phyloP scores from a whole-genome alignment of 371 early-diverging fungal genomes.

The Coemansia linderi region DNA sequence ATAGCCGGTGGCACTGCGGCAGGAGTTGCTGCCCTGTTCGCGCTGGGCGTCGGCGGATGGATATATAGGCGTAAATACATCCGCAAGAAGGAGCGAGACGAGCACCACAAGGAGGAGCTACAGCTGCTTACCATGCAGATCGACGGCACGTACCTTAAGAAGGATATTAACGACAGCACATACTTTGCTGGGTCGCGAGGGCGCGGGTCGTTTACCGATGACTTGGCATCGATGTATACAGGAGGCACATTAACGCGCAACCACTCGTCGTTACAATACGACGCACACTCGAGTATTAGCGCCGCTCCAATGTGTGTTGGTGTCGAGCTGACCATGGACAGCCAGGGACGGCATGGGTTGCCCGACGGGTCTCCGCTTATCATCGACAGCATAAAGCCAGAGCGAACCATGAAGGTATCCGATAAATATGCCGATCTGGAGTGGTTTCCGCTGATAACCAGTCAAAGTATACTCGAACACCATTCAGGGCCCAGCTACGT shows the following conservation, averaged over 20 bases:
- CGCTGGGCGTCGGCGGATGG: slow-evolving; percentile 23
- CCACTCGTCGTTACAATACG: slow-evolving; percentile 16
- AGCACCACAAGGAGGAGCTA: slow-evolving; percentile 46
- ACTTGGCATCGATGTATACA: slow-evolving; percentile 41
- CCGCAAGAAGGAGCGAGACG: slow-evolving; percentile 37
- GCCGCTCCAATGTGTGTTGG: slow-evolving; percentile 12
- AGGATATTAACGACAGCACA: slow-evolving; percentile 16
- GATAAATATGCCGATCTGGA: slow-evolving; percentile 47
- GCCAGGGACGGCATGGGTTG: slow-evolving; percentile 43
- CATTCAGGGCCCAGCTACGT: slow-evolving; percentile 42
- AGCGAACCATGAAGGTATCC: slow-evolving; percentile 32
- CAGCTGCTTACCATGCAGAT: slow-evolving; percentile 46
- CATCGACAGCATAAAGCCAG: slow-evolving; percentile 31
- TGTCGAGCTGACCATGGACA: slow-evolving; percentile 43
- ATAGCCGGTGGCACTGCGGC: slow-evolving; percentile 38
- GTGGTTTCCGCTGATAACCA: slow-evolving; percentile 42
- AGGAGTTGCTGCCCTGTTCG: slow-evolving; percentile 23
- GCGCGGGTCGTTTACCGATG: slow-evolving; percentile 37
- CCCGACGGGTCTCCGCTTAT: slow-evolving; percentile 45
- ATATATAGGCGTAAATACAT: slow-evolving; percentile 35
- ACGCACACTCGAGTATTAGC: slow-evolving; percentile 14
- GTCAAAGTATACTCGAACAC: slow-evolving; percentile 27
- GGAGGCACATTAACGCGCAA: slow-evolving; percentile 31
- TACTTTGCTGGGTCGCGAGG: slow-evolving; percentile 16
- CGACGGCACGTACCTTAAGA: slow-evolving; percentile 40